These are phyloP conservation scores for Vachellia pachyceras DNA, from an alignment of 306 rosid genomes.

Conservation along the genomic window DNA sequence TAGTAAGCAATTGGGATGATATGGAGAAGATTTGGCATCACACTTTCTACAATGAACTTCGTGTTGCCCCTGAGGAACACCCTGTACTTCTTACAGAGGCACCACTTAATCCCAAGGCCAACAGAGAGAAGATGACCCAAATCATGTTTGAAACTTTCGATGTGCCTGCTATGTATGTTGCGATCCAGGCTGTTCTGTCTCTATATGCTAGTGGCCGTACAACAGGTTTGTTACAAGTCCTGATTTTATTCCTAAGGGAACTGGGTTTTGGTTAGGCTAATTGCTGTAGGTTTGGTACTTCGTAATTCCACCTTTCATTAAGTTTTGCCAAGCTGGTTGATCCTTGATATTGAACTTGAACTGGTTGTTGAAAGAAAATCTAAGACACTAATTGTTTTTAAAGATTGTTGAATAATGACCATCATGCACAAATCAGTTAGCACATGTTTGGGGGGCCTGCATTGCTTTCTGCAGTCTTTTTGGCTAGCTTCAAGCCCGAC, in stretches of 20 bases:
- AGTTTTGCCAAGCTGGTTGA: too few relatives aligned
- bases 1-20: constrained; percentile 60
- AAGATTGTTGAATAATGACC: not conserved
- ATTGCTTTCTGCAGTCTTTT: not conserved
- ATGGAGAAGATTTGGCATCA: constrained; percentile 62
- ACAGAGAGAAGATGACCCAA: constrained; percentile 62
- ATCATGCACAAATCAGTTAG: not conserved
- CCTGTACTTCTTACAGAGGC: constrained; percentile 60
- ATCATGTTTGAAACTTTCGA: constrained; percentile 50
- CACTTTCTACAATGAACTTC: constrained; percentile 50
- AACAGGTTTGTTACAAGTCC: constrained; percentile 40
- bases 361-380: not conserved
- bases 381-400: not conserved
- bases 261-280: not conserved
- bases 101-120: constrained; percentile 59
- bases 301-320: too few relatives aligned
- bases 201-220: constrained; percentile 61
- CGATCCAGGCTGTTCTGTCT: constrained; percentile 50
- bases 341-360: not conserved
- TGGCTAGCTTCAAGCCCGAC: not conserved
- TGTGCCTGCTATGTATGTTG: constrained; percentile 50
- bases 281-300: not conserved
- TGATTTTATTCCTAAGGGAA: not conserved
- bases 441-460: not conserved
- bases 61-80: constrained; percentile 58